These are phyloP conservation scores for Auriscalpium vulgare DNA, from an alignment of 768 basidiomycete genomes.

Conservation along the genomic window DNA sequence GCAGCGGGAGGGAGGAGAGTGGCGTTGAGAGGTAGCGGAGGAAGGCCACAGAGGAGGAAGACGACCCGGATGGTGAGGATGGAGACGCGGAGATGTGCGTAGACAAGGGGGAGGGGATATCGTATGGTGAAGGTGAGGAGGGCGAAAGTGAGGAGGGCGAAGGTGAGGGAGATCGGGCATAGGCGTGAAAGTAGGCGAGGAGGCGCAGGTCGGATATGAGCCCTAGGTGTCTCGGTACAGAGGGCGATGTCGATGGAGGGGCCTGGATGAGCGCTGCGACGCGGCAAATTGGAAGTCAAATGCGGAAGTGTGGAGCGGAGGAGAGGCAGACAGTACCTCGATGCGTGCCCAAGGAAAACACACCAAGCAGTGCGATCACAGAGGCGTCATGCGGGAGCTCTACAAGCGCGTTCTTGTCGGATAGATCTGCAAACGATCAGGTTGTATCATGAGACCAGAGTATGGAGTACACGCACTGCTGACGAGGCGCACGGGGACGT, in stretches of 20 bases:
- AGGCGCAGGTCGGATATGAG: slow-evolving; percentile 70
- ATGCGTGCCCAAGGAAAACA: slow-evolving; percentile 68
- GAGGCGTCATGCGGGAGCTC: slow-evolving; percentile 55
- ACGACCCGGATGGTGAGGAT: not conserved
- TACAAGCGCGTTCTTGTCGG: slow-evolving; percentile 77
- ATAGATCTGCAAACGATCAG: slow-evolving; percentile 52
- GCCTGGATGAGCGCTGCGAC: slow-evolving; percentile 48
- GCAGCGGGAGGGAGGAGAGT: slow-evolving; percentile 48
- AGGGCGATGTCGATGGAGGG: slow-evolving; percentile 17
- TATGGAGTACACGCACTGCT: slow-evolving; percentile 48
- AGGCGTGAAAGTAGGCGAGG: slow-evolving; percentile 56
- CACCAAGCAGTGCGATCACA: slow-evolving; percentile 49
- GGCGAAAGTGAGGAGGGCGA: not conserved
- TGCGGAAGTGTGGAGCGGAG: not conserved
- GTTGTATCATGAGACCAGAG: not conserved
- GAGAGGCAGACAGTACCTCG: slow-evolving; percentile 37
- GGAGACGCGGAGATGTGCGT: not conserved
- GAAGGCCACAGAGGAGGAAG: slow-evolving; percentile 25
- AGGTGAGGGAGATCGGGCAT: slow-evolving; percentile 31
- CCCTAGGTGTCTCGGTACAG: slow-evolving; percentile 46
- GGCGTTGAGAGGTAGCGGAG: slow-evolving; percentile 44
- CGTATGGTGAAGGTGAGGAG: not conserved
- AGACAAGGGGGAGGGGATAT: slow-evolving; percentile 1
- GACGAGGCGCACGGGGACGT: slow-evolving; percentile 66
- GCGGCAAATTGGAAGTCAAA: not conserved